Conservation (phyloP, 805 yeast species). For the Metschnikowia peoriensis region DNA sequence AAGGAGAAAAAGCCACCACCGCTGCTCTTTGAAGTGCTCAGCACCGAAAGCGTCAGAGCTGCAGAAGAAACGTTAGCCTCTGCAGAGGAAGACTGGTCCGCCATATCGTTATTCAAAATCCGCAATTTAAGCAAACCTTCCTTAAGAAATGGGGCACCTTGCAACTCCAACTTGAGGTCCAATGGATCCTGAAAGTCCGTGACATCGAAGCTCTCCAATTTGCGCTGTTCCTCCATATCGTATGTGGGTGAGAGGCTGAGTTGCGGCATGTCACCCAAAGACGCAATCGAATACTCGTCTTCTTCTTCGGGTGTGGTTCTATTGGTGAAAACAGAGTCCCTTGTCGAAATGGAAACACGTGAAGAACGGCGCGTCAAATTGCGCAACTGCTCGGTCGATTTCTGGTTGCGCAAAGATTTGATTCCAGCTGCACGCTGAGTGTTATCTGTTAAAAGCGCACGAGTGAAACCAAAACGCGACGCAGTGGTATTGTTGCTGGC, state of each 20-base stretch:
- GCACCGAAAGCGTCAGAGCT: conserved; percentile 11
- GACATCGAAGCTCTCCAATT: conserved; percentile 38
- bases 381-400: conserved; percentile 29
- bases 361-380: conserved; percentile 32
- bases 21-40: not conserved
- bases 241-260: conserved; percentile 15
- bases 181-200: conserved; percentile 46
- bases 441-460: conserved; percentile 38
- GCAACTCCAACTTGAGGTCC: conserved; percentile 60
- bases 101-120: conserved; percentile 36
- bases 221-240: conserved; percentile 17
- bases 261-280: conserved; percentile 32
- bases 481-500: conserved; percentile 14
- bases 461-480: conserved; percentile 38
- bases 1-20: conserved; percentile 15
- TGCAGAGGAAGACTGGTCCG: conserved; percentile 21
- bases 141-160: conserved; percentile 76
- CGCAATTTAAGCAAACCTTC: conserved; percentile 61
- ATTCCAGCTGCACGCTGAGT: conserved; percentile 19
- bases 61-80: conserved; percentile 13
- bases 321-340: conserved; percentile 25
- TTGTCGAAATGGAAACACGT: conserved; percentile 32
- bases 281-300: conserved; percentile 33
- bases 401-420: conserved; percentile 21
- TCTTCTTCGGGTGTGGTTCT: conserved; percentile 26